A percentile compares a stretch with the other conserved stretches of the same genome.
Conservation (phyloP, 2,329 filamentous ascomycete genomes). For the Xylaria arbuscula region DNA sequence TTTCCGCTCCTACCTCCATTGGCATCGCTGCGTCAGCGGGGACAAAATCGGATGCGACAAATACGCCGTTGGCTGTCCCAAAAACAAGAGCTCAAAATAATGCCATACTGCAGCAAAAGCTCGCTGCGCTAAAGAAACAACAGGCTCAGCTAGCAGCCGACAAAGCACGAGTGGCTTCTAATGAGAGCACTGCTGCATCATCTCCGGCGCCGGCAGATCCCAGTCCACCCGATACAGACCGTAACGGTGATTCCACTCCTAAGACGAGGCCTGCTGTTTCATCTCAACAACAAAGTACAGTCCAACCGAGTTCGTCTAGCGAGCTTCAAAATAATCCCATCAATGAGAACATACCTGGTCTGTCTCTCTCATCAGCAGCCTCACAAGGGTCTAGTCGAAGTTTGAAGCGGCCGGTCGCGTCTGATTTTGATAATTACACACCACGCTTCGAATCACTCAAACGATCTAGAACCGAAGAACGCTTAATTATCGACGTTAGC, state of each 20-base stretch:
- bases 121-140: conserved; percentile 76
- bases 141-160: conserved; percentile 47
- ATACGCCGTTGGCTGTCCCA: conserved; percentile 53
- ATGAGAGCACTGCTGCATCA: conserved; percentile 30
- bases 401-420: conserved; percentile 72
- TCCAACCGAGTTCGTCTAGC: conserved; percentile 31
- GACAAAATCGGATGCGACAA: conserved; percentile 25
- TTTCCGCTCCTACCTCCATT: conserved; percentile 14
- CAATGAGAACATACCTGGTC: conserved; percentile 43
- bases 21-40: conserved; percentile 9
- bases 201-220: conserved; percentile 24
- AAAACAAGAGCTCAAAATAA: conserved; percentile 73
- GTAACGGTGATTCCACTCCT: conserved; percentile 28
- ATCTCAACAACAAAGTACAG: conserved; percentile 21
- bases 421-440: conserved; percentile 73
- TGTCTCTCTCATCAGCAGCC: conserved; percentile 39
- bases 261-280: conserved; percentile 22
- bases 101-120: conserved; percentile 77
- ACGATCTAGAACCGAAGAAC: conserved; percentile 63
- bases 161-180: conserved; percentile 40
- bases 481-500: conserved; percentile 85
- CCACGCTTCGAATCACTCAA: conserved; percentile 58
- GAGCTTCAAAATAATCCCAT: conserved; percentile 37
- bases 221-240: conserved; percentile 1
- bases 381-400: conserved; percentile 45